Evolutionary conservation across 208 protist genomes (phyloP).

Genomic region (Herpetomonas samuelpessoai): DNA sequence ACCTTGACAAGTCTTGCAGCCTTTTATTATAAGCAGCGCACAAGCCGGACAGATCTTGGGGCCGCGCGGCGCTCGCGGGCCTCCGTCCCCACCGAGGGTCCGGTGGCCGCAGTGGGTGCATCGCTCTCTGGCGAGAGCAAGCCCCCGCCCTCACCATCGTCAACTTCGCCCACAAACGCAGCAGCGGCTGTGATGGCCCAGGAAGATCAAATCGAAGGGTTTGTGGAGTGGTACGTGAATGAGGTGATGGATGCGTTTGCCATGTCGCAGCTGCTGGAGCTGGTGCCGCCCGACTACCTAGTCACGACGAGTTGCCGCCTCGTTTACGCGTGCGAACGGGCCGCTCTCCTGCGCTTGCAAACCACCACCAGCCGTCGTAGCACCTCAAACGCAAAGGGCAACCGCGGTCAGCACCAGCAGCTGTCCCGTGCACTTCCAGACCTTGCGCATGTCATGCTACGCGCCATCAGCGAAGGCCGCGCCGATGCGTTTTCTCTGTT

Average conservation of each 20-base stretch:
- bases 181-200: background rate
- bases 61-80: too few species aligned
- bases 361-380: background rate
- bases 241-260: conserved; percentile 71
- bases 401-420: conserved; percentile 7
- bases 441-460: conserved; percentile 62
- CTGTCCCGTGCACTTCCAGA: conserved; percentile 65
- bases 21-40: background rate
- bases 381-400: conserved; percentile 1
- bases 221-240: conserved; percentile 87
- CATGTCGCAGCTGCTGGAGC: conserved; percentile 72
- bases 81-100: background rate
- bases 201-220: conserved; percentile 39
- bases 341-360: background rate
- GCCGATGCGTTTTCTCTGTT: conserved; percentile 55
- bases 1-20: background rate
- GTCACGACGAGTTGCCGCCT: conserved; percentile 74
- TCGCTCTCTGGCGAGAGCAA: background rate
- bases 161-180: background rate
- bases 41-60: too few species aligned
- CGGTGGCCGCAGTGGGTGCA: background rate
- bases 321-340: conserved; percentile 54
- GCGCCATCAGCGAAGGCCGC: conserved; percentile 58
- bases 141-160: too few species aligned
- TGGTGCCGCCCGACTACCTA: conserved; percentile 68